Percentiles rank a stretch among this genome's conserved stretches.
phyloP scores from a whole-genome alignment of 176 grass and related monocot genomes.

The Eleusine indica region DNA sequence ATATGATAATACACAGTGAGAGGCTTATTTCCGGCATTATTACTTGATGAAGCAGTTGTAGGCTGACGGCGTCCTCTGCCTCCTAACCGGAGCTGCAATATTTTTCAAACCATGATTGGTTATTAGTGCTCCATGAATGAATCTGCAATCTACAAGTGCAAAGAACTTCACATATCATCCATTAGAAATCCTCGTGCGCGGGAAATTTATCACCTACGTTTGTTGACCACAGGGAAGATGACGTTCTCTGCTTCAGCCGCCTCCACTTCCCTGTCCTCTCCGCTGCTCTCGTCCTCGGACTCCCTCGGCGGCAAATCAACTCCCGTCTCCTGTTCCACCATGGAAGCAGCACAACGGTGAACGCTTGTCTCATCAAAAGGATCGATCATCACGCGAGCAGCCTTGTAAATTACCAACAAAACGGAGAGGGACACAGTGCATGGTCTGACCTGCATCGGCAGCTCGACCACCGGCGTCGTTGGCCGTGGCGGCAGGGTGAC shows the following conservation, averaged over 20 bases:
- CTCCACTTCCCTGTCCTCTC: slow-evolving; percentile 19
- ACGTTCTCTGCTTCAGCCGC: neutral
- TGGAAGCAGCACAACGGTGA: too few species aligned
- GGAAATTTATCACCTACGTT: slow-evolving; percentile 36
- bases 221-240: slow-evolving; percentile 40
- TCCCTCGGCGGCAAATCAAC: slow-evolving; percentile 38
- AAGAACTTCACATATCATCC: neutral
- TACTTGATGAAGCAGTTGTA: slow-evolving; percentile 82
- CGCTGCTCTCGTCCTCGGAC: slow-evolving; percentile 43
- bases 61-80: slow-evolving; percentile 67
- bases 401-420: neutral
- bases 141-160: neutral
- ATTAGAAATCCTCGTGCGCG: neutral
- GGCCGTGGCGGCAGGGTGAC: slow-evolving; percentile 39
- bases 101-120: neutral
- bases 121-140: neutral
- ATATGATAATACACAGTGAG: neutral
- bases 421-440: neutral
- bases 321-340: slow-evolving; percentile 41
- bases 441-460: slow-evolving; percentile 44
- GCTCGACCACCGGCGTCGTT: slow-evolving; percentile 33
- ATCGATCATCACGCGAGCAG: neutral
- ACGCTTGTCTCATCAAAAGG: too few species aligned
- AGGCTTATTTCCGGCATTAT: slow-evolving; percentile 1
- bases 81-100: slow-evolving; percentile 59